phyloP scores from a whole-genome alignment of 768 basidiomycete species.

The Rhodotorula paludigena region DNA sequence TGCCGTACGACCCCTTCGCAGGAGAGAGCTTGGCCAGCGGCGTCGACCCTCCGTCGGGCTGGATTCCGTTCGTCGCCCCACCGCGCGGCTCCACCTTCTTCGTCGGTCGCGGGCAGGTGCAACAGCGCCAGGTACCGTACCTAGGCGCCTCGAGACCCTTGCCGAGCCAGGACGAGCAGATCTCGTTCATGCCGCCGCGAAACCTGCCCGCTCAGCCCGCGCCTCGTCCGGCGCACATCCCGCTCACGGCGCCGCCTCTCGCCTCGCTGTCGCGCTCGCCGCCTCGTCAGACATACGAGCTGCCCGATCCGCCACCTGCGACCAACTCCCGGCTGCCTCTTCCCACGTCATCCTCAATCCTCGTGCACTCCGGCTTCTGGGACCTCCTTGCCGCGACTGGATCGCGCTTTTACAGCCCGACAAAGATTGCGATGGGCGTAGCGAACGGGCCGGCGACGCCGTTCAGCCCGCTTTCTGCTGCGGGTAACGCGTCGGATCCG shows the following conservation, averaged over 20 bases:
- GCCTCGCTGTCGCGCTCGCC: constrained; percentile 6
- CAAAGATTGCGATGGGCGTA: neutral
- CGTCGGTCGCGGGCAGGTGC: too few relatives aligned
- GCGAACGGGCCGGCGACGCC: neutral
- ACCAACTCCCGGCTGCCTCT: neutral
- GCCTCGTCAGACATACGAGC: neutral
- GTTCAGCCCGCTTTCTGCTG: neutral
- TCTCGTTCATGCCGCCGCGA: neutral
- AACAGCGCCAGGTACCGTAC: too few relatives aligned
- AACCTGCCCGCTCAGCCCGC: neutral
- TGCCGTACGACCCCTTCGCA: neutral
- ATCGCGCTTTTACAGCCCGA: constrained; percentile 7
- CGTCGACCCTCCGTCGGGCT: neutral
- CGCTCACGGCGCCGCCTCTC: neutral
- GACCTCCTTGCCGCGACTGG: constrained; percentile 28
- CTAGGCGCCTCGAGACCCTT: too few relatives aligned
- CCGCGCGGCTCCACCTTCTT: constrained; percentile 10
- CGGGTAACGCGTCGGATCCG: neutral
- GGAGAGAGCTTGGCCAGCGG: neutral
- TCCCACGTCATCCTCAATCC: neutral
- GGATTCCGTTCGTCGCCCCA: neutral
- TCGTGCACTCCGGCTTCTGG: constrained; percentile 29
- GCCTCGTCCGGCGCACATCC: neutral
- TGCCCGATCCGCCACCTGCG: neutral
- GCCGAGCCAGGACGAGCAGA: neutral